Evolutionary conservation across 1,284 basidiomycete species (phyloP), one percentile per base, ranked within the genome.

Genomic region (Microbotryomycetes sp.): DNA sequence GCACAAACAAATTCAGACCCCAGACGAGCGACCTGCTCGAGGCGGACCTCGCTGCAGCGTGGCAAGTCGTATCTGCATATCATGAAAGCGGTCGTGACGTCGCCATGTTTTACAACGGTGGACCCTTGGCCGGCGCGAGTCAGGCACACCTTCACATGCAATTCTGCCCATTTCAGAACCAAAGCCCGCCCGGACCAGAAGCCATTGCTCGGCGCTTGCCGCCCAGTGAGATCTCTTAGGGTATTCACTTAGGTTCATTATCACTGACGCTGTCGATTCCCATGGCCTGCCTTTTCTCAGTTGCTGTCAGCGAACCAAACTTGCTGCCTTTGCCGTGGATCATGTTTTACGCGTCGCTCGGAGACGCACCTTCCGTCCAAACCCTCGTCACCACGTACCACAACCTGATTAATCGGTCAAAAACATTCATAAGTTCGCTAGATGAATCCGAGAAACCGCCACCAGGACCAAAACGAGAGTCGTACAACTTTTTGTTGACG

Each of bases 91-190:
- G 52, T 4, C 46, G 52, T 27, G 58, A 62, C 23, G 23, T 59
- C 2, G 28, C 57, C n/a, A 55, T 53, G 15, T 65, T 65, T 50
- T 65, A 62, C 61, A 65, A 65, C 47, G 64, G 64, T 3, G 64
- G 64, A 6, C 61, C 64, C 3, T 45, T 60, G 18, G 64, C 64
- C 4, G 64, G 64, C 11, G 64, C 64, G 2, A 48, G 41, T 9
- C 64, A 65, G 31, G 54, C 64, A n/a, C 64, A 65, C 27, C 51
- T 65, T 15, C 64, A 65, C 46, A 52, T 65, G 16, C 64, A 65
- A 21, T 65, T 65, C 58, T 57, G 52, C 30, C 64, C 64, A 7
- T 62, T 60, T 53, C 64, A 65, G 46, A 52, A 62, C 52, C 11
- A 1, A 4, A 11, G 30, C 15, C 52, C 64, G 1, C 61, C 61